Evolutionary conservation across 2,329 filamentous ascomycete species (phyloP), one percentile per base, ranked within the genome.

Genomic region (Rhexocercosporidium sp.): DNA sequence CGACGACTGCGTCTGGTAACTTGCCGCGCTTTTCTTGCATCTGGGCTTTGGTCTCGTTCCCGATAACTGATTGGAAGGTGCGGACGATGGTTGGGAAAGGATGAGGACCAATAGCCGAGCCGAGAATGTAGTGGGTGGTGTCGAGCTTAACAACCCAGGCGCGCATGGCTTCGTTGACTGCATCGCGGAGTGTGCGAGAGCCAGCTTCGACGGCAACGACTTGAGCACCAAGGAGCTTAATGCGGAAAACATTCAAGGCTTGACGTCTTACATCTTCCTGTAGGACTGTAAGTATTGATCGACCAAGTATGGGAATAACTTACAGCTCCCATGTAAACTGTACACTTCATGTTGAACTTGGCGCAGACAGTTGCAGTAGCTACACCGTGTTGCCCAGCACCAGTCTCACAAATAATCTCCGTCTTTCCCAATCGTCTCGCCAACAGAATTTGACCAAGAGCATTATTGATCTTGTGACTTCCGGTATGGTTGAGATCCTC

Each of bases 391-490:
- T 99, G 96, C 20, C 96, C 96, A 63, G 96, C 96, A 73, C 96
- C 96, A 18, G 96, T 99, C 82, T 99, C 96, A 59, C 96, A 96
- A 74, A 99, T 99, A 75, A 99, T 98, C 79, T 94, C 92, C 6
- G 90, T 97, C 87, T 99, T 99, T 60, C 96, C 96, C 59, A 99
- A 82, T 69, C 93, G 86, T 74, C 87, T 87, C 1, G 96, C 96
- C 46, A 99, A 83, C 16, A 99, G 86, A 59, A 97, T 89, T 80
- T 99, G 96, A 1, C 96, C 96, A 9, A 99, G 84, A 0, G 96
- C 96, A 76, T 99, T 99, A 85, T 99, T 99, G 85, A 99, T 98
- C 87, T 99, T 99, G 86, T 99, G 96, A 70, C 92, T 96, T 72
- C 96, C 96, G 9, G 96, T 98, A 79, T 99, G 96, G 81, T 98